Evolutionary conservation across 139 green algal genomes (phyloP).

Genomic region (Picochlorum costavermella): DNA sequence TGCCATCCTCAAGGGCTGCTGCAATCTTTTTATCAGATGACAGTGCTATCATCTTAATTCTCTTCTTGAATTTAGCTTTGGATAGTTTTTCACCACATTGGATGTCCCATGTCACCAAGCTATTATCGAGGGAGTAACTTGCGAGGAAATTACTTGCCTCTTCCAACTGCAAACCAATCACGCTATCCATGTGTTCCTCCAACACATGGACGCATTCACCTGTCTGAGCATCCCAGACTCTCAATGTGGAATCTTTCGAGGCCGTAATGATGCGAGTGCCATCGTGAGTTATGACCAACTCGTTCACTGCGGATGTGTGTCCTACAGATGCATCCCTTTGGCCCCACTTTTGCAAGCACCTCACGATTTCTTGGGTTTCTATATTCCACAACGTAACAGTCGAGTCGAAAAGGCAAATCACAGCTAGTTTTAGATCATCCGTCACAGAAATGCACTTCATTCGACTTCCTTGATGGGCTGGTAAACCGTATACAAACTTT

Average conservation of each 20-base stretch:
- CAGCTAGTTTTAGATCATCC: conserved; percentile 18
- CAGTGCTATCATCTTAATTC: not conserved
- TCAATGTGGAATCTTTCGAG: conserved; percentile 56
- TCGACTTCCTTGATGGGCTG: conserved; percentile 46
- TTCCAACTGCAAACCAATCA: conserved; percentile 20
- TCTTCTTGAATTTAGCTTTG: not conserved
- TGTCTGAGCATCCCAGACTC: conserved; percentile 49
- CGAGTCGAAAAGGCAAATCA: conserved; percentile 52
- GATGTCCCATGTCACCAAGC: conserved; percentile 34
- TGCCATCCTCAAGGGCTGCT: conserved; percentile 20
- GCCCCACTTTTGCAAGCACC: conserved; percentile 50
- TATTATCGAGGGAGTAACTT: conserved; percentile 35
- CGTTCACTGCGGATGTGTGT: conserved; percentile 40
- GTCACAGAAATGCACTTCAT: conserved; percentile 47
- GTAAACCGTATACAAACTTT: conserved; percentile 34
- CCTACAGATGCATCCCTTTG: conserved; percentile 26
- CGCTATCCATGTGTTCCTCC: conserved; percentile 18
- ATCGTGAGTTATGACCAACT: conserved; percentile 28
- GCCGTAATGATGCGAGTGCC: conserved; percentile 42
- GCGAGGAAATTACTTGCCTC: conserved; percentile 23
- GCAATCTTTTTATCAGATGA: conserved; percentile 15
- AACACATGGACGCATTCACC: conserved; percentile 32
- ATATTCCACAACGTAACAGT: conserved; percentile 59
- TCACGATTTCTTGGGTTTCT: conserved; percentile 10
- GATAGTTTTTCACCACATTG: conserved; percentile 8